phyloP scores from a whole-genome alignment of 441 rosid species.

The Sinapis alba region DNA sequence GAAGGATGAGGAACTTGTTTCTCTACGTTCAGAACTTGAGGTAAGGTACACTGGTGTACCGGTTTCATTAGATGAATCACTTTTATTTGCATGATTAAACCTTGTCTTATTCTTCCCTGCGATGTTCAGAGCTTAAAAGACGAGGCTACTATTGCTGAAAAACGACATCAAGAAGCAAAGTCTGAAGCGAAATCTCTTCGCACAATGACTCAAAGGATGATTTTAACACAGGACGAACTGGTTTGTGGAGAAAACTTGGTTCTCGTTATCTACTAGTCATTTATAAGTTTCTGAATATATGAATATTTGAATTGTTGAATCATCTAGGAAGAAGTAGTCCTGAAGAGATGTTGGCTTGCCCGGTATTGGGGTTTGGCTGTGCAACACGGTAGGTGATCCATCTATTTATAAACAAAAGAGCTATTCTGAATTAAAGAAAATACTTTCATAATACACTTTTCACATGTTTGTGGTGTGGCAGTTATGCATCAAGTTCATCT shows the following conservation, averaged over 20 bases:
- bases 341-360: slow-evolving; percentile 99
- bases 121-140: slow-evolving; percentile 65
- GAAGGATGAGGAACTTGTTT: slow-evolving; percentile 67
- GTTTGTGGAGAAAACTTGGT: slow-evolving; percentile 45
- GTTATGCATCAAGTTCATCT: neutral
- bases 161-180: slow-evolving; percentile 76
- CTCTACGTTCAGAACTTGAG: slow-evolving; percentile 73
- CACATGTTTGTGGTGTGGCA: neutral
- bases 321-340: slow-evolving; percentile 88
- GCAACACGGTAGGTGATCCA: slow-evolving; percentile 73
- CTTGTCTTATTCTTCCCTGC: slow-evolving; percentile 19
- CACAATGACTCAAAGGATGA: slow-evolving; percentile 85
- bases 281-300: slow-evolving; percentile 29
- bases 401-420: slow-evolving; percentile 54
- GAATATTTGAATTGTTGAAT: slow-evolving; percentile 23
- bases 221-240: slow-evolving; percentile 93
- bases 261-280: slow-evolving; percentile 35
- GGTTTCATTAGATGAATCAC: slow-evolving; percentile 7
- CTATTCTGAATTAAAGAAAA: neutral
- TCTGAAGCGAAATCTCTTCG: slow-evolving; percentile 76
- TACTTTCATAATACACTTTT: neutral
- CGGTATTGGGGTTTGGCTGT: slow-evolving; percentile 94
- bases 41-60: slow-evolving; percentile 45
- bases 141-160: slow-evolving; percentile 56
- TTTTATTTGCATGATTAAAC: slow-evolving; percentile 27